Evolutionary conservation across 768 basidiomycete species (phyloP), one percentile per base, ranked within the genome.

Genomic region (Termitomyces sp.): DNA sequence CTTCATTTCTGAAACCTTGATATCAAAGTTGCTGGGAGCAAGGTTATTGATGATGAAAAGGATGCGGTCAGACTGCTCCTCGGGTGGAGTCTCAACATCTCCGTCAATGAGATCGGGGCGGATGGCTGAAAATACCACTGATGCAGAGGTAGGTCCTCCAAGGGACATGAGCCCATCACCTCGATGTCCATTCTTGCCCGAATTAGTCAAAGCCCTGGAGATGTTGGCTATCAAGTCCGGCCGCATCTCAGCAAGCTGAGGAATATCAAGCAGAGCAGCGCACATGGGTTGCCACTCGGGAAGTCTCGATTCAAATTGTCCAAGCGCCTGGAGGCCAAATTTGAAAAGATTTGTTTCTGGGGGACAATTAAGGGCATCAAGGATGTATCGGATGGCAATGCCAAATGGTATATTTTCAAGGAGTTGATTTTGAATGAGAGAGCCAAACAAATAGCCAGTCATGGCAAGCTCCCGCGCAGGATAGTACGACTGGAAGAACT

Each of bases 11-110:
- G 74, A 70, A 36, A 94, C 75, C 72, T 99, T 99, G 26, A 79
- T 64, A 37, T 94, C 94, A 59, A 97, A 95, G 69, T 98, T 99
- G 70, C 79, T 90, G 10, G 93, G 91, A 0, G 96, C 94, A 57
- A 99, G 81, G 63, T 99, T 98, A 76, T 99, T 99, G 72, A 99
- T 86, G 65, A 98, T 96, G 79, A 99, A 99, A 47, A 98, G 77
- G 62, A 99, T 94, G 59, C 86, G 88, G 77, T 99, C 97, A 29
- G 92, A 92, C 37, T 88, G 71, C 63, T 92, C 92, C 70, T 97
- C 92, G 3, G 88, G 82, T 4, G 97, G 97, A 53, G 77, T 70
- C 46, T 81, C 77, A 18, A 87, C 76, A 46, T 83, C 83, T 13
- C 77, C 76, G n/a, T 85, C 82, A 42, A 88, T 69, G 9, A 66